Conservation (phyloP, 2,329 filamentous ascomycete species). For the Pseudogymnoascus sp. region DNA sequence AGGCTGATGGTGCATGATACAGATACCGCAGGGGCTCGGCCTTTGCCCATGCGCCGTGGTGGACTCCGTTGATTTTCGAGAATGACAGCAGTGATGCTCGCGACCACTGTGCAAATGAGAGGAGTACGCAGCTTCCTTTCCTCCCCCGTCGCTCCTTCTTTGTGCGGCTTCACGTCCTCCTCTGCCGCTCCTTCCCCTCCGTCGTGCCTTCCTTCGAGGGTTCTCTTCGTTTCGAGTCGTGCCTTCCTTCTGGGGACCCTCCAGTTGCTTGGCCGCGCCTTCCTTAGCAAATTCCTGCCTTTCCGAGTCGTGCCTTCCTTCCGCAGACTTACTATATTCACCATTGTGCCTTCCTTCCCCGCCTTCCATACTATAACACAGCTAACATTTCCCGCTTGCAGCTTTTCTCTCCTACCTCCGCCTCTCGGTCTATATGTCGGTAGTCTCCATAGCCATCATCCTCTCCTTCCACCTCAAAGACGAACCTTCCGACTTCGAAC, state of each 20-base stretch:
- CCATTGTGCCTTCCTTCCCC: constrained; percentile 33
- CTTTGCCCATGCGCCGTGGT: background rate
- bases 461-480: constrained; percentile 86
- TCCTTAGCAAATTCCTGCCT: constrained; percentile 15
- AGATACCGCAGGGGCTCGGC: background rate
- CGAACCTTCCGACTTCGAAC: constrained; percentile 62
- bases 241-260: background rate
- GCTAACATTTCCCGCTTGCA: constrained; percentile 44
- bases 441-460: constrained; percentile 84
- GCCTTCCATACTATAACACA: constrained; percentile 52
- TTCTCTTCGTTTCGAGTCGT: background rate
- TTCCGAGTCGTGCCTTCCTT: constrained; percentile 12
- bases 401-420: constrained; percentile 87
- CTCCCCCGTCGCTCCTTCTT: background rate
- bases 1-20: constrained; percentile 16
- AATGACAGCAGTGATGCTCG: constrained; percentile 59
- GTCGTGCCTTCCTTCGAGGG: constrained; percentile 18
- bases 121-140: constrained; percentile 22
- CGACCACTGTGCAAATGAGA: constrained; percentile 47
- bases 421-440: constrained; percentile 80
- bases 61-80: constrained; percentile 52
- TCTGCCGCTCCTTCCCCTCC: background rate
- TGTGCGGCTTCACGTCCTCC: background rate
- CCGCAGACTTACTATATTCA: background rate
- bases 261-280: background rate